Evolutionary conservation across 148 eudicot genomes (phyloP).

Genomic region (Limonium bicolor): DNA sequence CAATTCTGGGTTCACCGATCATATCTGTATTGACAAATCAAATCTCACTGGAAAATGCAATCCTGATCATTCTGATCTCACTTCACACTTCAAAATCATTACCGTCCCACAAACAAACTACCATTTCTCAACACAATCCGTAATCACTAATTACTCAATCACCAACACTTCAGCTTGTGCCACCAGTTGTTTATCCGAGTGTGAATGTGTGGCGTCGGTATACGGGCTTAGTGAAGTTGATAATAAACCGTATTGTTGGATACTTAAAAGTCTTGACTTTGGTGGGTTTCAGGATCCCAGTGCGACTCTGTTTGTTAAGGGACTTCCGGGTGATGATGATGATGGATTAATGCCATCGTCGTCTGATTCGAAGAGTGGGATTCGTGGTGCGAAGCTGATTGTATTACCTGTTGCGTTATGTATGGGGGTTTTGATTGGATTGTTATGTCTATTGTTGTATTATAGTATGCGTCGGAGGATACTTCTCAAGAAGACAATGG

Average conservation of each 20-base stretch:
- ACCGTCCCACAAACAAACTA: constrained; percentile 57
- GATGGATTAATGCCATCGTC: not conserved
- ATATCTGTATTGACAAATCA: constrained; percentile 37
- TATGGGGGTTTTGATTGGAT: constrained; percentile 43
- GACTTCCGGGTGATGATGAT: constrained; percentile 23
- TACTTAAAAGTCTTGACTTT: constrained; percentile 53
- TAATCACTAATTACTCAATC: constrained; percentile 63
- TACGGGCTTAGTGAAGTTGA: constrained; percentile 66
- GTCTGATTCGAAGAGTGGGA: constrained; percentile 1
- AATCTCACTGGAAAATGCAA: constrained; percentile 52
- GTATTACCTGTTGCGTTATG: constrained; percentile 66
- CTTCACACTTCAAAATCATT: constrained; percentile 35
- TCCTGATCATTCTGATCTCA: constrained; percentile 18
- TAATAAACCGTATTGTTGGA: constrained; percentile 88
- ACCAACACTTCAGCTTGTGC: constrained; percentile 56
- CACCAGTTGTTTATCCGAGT: constrained; percentile 57
- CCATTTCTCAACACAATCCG: constrained; percentile 39
- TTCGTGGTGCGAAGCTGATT: constrained; percentile 31
- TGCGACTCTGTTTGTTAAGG: constrained; percentile 73
- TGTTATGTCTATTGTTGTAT: constrained; percentile 51
- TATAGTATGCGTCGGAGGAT: constrained; percentile 42
- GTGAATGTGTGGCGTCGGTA: constrained; percentile 85
- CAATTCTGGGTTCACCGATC: constrained; percentile 11
- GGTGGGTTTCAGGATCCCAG: constrained; percentile 86
- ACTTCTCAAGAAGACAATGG: constrained; percentile 36